These are phyloP conservation scores for Scenedesmus sp. DNA, from an alignment of 163 green algal genomes.

Conservation along the genomic window DNA sequence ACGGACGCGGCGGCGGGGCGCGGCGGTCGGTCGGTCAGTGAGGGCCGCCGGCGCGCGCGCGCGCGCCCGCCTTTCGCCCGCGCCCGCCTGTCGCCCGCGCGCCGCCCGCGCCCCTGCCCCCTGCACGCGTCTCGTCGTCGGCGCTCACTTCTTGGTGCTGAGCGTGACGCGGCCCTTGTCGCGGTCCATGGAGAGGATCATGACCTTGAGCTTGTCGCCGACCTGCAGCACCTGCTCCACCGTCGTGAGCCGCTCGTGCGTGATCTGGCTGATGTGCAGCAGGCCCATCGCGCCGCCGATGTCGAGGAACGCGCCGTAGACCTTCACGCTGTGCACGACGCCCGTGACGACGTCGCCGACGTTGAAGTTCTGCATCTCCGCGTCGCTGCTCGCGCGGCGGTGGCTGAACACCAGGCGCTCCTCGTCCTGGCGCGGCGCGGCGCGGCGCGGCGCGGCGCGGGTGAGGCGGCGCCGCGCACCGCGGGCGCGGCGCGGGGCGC, in stretches of 20 bases:
- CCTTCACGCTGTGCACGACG: constrained; percentile 89
- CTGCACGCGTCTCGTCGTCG: no score
- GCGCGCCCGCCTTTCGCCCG: no score
- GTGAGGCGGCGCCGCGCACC: no score
- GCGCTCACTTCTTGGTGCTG: constrained; percentile 99
- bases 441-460: not conserved
- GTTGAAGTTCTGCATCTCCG: constrained; percentile 61
- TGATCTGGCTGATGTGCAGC: constrained; percentile 98
- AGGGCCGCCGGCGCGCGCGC: no score
- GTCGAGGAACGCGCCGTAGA: constrained; percentile 98
- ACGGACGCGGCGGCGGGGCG: no score
- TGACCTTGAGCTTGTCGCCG: constrained; percentile 96
- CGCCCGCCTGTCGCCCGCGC: constrained; percentile 58
- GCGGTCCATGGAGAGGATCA: constrained; percentile 94
- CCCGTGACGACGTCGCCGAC: constrained; percentile 90
- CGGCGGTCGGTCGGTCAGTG: no score
- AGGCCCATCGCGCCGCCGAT: constrained; percentile 92
- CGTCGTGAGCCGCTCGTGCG: constrained; percentile 89
- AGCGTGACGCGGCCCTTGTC: constrained; percentile 88
- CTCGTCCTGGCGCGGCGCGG: constrained; percentile 57
- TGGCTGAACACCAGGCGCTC: constrained; percentile 83
- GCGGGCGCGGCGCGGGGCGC: no score
- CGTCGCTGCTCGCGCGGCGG: constrained; percentile 56
- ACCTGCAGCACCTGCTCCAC: constrained; percentile 88
- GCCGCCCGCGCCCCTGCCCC: constrained; percentile 94